These are phyloP conservation scores for Pichia insulana DNA, from an alignment of 805 yeast species.

Conservation along the genomic window DNA sequence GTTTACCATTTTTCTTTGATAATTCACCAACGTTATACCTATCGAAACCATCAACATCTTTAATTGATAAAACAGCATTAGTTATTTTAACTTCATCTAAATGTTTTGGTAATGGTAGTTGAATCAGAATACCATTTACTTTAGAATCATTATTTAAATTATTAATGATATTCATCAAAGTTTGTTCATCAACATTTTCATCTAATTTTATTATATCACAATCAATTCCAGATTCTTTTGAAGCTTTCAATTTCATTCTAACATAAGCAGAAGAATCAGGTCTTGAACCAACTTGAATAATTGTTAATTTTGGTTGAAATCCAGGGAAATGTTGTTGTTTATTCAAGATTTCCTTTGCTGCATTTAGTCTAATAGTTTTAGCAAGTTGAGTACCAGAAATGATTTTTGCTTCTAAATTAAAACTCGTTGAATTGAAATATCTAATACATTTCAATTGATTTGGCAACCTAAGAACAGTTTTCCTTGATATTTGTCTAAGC, in stretches of 20 bases:
- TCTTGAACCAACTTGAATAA: conserved; percentile 70
- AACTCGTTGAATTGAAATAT: conserved; percentile 13
- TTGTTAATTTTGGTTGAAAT: conserved; percentile 58
- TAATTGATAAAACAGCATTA: conserved; percentile 49
- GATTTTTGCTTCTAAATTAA: conserved; percentile 21
- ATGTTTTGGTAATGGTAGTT: conserved; percentile 68
- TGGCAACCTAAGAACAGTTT: background rate
- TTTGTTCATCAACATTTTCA: conserved; percentile 46
- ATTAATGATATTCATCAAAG: conserved; percentile 44
- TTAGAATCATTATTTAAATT: conserved; percentile 47
- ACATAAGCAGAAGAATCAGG: conserved; percentile 80
- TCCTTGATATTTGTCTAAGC: conserved; percentile 6
- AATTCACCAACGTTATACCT: conserved; percentile 71
- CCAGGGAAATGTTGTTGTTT: conserved; percentile 38
- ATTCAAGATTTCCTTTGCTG: conserved; percentile 32
- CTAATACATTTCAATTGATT: background rate
- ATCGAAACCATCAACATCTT: conserved; percentile 82
- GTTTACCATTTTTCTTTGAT: conserved; percentile 63
- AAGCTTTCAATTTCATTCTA: conserved; percentile 71
- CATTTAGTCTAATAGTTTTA: conserved; percentile 35
- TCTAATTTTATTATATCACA: conserved; percentile 56
- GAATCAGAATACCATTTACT: conserved; percentile 69
- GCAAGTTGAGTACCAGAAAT: conserved; percentile 43
- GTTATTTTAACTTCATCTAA: conserved; percentile 61
- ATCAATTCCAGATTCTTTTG: conserved; percentile 56